Percentiles rank a stretch among this genome's conserved stretches.
Evolutionary conservation across 176 grass and related monocot genomes (phyloP).

Genomic region (Oryza coarctata): DNA sequence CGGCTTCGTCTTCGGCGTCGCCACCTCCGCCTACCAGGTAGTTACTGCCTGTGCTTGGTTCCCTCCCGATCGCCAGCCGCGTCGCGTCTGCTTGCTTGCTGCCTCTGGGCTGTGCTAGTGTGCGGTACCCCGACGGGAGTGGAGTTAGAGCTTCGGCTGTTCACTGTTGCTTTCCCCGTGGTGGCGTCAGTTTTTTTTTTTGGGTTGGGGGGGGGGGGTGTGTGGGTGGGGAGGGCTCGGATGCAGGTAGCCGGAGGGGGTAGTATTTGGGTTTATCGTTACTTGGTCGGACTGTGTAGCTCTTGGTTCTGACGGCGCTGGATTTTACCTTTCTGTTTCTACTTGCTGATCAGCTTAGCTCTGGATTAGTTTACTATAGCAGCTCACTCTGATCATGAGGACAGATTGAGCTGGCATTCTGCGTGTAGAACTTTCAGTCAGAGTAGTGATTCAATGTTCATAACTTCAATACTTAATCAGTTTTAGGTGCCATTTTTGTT

Average conservation of each 20-base stretch:
- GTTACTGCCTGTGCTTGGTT: too few species aligned
- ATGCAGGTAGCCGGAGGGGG: not conserved
- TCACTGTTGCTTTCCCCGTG: not conserved
- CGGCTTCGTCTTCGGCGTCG: slow-evolving; percentile 88
- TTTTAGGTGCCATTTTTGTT: not conserved
- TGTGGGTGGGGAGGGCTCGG: too few species aligned
- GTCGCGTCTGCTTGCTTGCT: not conserved
- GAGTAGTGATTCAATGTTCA: not conserved
- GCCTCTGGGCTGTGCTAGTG: not conserved
- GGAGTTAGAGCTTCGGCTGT: not conserved
- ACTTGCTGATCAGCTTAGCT: not conserved
- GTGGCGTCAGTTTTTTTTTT: not conserved
- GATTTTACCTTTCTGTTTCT: not conserved
- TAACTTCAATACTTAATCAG: not conserved
- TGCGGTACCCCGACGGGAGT: too few species aligned
- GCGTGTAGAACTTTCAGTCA: not conserved
- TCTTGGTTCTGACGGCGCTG: not conserved
- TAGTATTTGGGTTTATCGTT: not conserved
- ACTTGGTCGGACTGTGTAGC: not conserved
- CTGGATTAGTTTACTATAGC: not conserved
- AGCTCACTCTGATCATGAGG: not conserved
- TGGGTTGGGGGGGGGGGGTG: too few species aligned
- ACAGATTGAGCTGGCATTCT: not conserved
- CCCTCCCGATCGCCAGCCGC: too few species aligned
- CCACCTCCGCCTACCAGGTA: slow-evolving; percentile 92